Conservation (phyloP, 805 yeast genomes). For the Ogataea sp. region DNA sequence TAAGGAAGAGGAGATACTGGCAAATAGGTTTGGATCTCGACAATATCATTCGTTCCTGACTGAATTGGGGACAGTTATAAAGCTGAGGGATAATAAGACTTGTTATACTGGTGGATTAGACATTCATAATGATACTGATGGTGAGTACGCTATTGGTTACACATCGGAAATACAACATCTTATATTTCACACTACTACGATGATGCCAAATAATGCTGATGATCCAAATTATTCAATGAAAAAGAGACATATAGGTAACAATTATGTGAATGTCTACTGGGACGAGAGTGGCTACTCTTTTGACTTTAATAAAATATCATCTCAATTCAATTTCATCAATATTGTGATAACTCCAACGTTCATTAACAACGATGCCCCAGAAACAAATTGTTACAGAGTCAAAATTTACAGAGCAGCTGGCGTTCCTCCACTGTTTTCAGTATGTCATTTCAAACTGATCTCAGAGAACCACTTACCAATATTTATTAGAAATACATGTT, state of each 20-base stretch:
- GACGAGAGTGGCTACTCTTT: conserved; percentile 67
- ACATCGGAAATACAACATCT: conserved; percentile 62
- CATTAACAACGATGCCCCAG: conserved; percentile 2
- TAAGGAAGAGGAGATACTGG: conserved; percentile 54
- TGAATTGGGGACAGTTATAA: conserved; percentile 52
- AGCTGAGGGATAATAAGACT: conserved; percentile 43
- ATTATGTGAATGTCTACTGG: conserved; percentile 72
- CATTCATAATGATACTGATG: conserved; percentile 60
- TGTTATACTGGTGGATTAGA: conserved; percentile 76
- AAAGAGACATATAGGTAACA: conserved; percentile 82
- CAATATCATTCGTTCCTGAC: conserved; percentile 53
- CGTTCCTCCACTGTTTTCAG: conserved; percentile 69
- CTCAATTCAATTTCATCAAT: conserved; percentile 79
- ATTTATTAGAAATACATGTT: conserved; percentile 58
- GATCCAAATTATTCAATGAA: conserved; percentile 45
- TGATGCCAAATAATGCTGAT: conserved; percentile 55
- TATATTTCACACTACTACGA: conserved; percentile 70
- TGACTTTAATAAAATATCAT: conserved; percentile 59
- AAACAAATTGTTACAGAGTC: conserved; percentile 42
- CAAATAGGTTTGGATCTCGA: conserved; percentile 56
- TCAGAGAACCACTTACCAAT: conserved; percentile 50
- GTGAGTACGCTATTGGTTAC: conserved; percentile 70
- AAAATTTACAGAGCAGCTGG: conserved; percentile 58
- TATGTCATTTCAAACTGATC: conserved; percentile 67
- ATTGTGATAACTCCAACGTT: conserved; percentile 67